Evolutionary conservation across 495 filamentous ascomycete species (phyloP).

Genomic region (Entonaema liquescens): DNA sequence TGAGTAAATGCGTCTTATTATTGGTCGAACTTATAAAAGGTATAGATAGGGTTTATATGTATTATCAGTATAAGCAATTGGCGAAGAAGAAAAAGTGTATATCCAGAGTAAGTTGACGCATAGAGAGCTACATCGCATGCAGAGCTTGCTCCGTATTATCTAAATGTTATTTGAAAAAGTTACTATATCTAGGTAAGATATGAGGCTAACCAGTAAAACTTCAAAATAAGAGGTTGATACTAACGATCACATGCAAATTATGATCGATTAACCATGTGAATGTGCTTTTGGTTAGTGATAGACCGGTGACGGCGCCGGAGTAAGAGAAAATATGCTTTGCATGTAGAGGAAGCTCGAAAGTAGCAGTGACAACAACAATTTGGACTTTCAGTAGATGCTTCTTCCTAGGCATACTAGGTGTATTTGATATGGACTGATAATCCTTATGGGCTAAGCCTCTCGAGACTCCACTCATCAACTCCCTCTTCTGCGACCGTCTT

Average conservation of each 20-base stretch:
- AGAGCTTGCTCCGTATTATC: neutral
- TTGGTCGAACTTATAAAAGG: no score
- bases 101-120: neutral
- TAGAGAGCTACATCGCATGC: neutral
- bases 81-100: no score
- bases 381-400: no score
- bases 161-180: neutral
- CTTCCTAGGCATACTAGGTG: no score
- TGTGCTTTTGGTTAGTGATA: neutral
- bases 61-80: no score
- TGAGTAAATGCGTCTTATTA: no score
- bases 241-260: neutral
- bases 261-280: neutral
- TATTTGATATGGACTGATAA: neutral
- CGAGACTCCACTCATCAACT: slow-evolving; percentile 62
- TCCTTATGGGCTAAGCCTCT: slow-evolving; percentile 67
- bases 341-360: neutral
- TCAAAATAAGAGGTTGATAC: neutral
- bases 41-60: no score
- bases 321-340: neutral
- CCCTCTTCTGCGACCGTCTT: slow-evolving; percentile 48
- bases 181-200: neutral
- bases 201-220: neutral
- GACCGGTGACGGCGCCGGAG: neutral
- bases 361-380: neutral